phyloP scores from a whole-genome alignment of 306 rosid species.

The Vigna radiata region DNA sequence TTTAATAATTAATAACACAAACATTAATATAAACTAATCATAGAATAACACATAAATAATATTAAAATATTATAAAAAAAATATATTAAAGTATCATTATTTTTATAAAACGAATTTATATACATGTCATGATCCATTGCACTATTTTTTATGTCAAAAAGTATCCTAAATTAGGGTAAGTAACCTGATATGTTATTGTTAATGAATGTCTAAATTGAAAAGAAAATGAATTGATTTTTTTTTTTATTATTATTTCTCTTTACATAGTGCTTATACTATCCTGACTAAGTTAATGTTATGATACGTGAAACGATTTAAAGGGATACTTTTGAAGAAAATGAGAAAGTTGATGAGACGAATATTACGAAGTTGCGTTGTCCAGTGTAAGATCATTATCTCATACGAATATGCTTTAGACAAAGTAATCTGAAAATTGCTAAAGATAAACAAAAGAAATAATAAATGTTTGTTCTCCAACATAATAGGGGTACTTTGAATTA shows the following conservation, averaged over 20 bases:
- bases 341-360: not conserved
- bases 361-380: not conserved
- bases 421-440: not conserved
- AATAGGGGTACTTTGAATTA: not conserved
- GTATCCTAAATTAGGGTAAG: slow-evolving; percentile 24
- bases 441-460: not conserved
- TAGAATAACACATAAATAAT: too few species aligned
- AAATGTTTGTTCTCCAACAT: not conserved
- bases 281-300: not conserved
- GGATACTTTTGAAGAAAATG: not conserved
- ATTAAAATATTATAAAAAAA: too few species aligned
- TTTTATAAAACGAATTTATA: too few species aligned
- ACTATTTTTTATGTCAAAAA: slow-evolving; percentile 4
- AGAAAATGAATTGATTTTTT: not conserved
- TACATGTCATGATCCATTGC: slow-evolving; percentile 16
- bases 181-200: not conserved
- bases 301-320: slow-evolving; percentile 15
- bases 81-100: too few species aligned
- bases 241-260: not conserved
- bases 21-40: too few species aligned
- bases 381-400: not conserved
- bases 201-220: not conserved
- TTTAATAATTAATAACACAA: too few species aligned
- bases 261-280: not conserved
- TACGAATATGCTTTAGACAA: not conserved